Percentiles rank a stretch among this genome's conserved stretches.
These are phyloP conservation scores for Gossypium rotundifolium DNA, from an alignment of 345 rosid species.

Conservation along the genomic window DNA sequence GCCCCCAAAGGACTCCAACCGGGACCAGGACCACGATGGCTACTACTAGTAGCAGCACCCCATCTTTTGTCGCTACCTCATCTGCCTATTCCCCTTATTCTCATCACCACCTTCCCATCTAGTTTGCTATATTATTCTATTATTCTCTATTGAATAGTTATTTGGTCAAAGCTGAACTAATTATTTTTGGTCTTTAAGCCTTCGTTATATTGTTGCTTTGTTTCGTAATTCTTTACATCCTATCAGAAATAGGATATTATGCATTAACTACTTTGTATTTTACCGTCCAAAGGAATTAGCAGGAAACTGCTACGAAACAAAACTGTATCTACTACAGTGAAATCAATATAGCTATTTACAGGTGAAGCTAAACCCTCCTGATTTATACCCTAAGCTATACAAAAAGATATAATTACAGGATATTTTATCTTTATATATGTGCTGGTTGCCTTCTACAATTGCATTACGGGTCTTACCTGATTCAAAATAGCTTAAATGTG, in stretches of 20 bases:
- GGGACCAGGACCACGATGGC: background rate
- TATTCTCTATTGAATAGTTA: background rate
- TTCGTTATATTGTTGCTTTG: background rate
- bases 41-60: conserved; percentile 3
- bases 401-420: too few species aligned
- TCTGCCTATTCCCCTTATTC: conserved; percentile 26
- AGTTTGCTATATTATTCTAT: background rate
- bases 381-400: too few species aligned
- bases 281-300: too few species aligned
- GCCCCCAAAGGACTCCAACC: conserved; percentile 23
- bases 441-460: too few species aligned
- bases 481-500: too few species aligned
- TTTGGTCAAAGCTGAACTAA: background rate
- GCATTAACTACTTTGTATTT: too few species aligned
- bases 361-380: too few species aligned
- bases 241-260: background rate
- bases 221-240: background rate
- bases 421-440: too few species aligned
- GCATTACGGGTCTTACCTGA: too few species aligned
- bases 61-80: conserved; percentile 29
- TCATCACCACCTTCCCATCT: conserved; percentile 28
- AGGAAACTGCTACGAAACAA: too few species aligned
- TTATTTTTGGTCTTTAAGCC: background rate
- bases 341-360: too few species aligned
- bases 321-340: too few species aligned